Evolutionary conservation across 164 flowering plant species (phyloP).

Genomic region (Taxillus chinensis): DNA sequence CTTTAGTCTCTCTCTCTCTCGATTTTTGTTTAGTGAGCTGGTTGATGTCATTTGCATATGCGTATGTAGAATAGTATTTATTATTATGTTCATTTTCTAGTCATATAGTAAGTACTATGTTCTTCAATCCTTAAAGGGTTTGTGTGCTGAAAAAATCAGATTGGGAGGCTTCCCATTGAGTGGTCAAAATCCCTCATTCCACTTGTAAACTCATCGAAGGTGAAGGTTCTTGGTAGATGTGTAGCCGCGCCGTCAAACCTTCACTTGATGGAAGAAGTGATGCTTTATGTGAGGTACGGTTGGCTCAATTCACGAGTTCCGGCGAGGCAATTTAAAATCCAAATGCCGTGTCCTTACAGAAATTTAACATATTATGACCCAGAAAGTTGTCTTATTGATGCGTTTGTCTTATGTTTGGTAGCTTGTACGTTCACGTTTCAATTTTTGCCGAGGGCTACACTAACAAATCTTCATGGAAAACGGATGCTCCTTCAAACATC

Average conservation of each 20-base stretch:
- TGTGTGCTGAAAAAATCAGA: conserved; percentile 21
- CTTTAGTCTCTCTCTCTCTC: neutral
- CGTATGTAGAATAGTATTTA: too few species aligned
- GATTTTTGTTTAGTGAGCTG: neutral
- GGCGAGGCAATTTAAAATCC: neutral
- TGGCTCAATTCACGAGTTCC: neutral
- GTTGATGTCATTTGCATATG: neutral
- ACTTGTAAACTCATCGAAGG: conserved; percentile 49
- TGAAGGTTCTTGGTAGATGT: conserved; percentile 50
- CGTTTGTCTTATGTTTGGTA: conserved; percentile 13
- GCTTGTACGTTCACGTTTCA: conserved; percentile 57
- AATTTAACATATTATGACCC: too few species aligned
- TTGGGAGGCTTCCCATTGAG: conserved; percentile 74
- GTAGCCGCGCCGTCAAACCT: conserved; percentile 38
- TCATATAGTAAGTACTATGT: too few species aligned
- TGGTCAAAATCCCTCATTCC: conserved; percentile 60
- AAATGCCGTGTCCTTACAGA: neutral
- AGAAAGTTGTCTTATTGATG: neutral
- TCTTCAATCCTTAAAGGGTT: too few species aligned
- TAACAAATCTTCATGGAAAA: conserved; percentile 41
- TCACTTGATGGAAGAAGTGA: conserved; percentile 49
- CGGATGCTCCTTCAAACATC: conserved; percentile 22
- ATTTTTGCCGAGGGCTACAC: conserved; percentile 31
- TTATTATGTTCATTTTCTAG: too few species aligned
- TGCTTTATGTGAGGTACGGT: conserved; percentile 54